A percentile compares a stretch with the other conserved stretches of the same genome.
Conservation (phyloP, 352 stramenopile genomes). For the Phytophthora agathidicida region DNA sequence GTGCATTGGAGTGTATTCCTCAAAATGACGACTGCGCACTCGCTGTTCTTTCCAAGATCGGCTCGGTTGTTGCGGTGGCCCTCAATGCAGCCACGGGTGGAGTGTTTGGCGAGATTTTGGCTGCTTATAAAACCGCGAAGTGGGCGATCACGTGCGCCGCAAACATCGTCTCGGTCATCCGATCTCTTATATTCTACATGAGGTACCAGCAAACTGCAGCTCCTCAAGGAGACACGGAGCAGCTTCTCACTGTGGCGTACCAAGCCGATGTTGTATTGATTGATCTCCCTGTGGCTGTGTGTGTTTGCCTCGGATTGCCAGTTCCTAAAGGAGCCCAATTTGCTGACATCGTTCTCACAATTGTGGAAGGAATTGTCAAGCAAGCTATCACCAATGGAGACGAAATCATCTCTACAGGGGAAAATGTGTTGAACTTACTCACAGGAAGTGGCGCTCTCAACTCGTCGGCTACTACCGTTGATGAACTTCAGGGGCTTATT, state of each 20-base stretch:
- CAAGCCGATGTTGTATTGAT: conserved; percentile 26
- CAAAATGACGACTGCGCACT: conserved; percentile 34
- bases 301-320: conserved; percentile 14
- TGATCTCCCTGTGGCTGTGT: conserved; percentile 26
- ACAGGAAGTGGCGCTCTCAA: conserved; percentile 25
- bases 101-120: conserved; percentile 30
- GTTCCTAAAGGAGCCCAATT: conserved; percentile 20
- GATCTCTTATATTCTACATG: conserved; percentile 25
- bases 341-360: conserved; percentile 14
- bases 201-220: conserved; percentile 26
- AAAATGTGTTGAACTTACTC: conserved; percentile 28
- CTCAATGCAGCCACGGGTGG: conserved; percentile 30
- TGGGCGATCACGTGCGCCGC: conserved; percentile 30
- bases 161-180: conserved; percentile 26
- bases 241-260: conserved; percentile 26
- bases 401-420: conserved; percentile 29
- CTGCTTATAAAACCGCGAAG: conserved; percentile 28
- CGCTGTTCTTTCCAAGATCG: conserved; percentile 30
- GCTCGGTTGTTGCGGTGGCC: conserved; percentile 27
- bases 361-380: conserved; percentile 36
- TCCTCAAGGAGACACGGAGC: conserved; percentile 19
- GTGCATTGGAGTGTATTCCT: conserved; percentile 51
- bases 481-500: conserved; percentile 30
- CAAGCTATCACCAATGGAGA: conserved; percentile 33
- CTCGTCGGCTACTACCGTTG: conserved; percentile 13